phyloP scores from a whole-genome alignment of 2,329 filamentous ascomycete genomes.

The Stemphylium lycopersici region DNA sequence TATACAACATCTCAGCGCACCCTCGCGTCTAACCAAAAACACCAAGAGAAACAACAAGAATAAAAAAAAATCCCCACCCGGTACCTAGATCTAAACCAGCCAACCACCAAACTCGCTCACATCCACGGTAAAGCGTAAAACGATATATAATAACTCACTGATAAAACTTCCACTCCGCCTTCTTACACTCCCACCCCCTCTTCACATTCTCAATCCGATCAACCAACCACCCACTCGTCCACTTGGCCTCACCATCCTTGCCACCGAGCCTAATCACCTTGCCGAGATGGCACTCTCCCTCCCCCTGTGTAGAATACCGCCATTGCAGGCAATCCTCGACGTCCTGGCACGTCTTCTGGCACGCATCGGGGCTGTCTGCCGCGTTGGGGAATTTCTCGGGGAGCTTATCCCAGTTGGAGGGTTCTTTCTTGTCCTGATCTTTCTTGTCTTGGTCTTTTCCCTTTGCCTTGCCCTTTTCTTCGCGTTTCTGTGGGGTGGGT shows the following conservation, averaged over 20 bases:
- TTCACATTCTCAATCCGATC: conserved; percentile 33
- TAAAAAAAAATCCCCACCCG: too few species aligned
- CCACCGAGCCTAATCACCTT: conserved; percentile 40
- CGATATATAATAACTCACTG: too few species aligned
- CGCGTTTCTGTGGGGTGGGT: background rate
- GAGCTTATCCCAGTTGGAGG: conserved; percentile 24
- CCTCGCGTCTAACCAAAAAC: background rate
- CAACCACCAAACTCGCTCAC: too few species aligned
- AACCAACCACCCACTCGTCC: conserved; percentile 47
- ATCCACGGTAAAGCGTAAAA: too few species aligned
- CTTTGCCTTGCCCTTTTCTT: background rate
- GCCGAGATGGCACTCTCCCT: conserved; percentile 43
- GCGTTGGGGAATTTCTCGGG: conserved; percentile 29
- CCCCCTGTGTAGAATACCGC: conserved; percentile 32
- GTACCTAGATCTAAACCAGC: too few species aligned
- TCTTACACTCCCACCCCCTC: conserved; percentile 37
- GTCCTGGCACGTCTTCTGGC: conserved; percentile 35
- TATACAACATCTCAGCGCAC: background rate
- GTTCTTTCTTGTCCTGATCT: conserved; percentile 12
- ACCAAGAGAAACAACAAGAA: background rate
- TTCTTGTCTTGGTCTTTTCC: conserved; percentile 8
- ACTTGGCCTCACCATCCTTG: conserved; percentile 25
- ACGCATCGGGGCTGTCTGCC: conserved; percentile 29
- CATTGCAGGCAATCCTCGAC: conserved; percentile 47
- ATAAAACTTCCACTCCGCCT: conserved; percentile 40